Base-by-base conservation (phyloP, 2,329 filamentous ascomycete species). In the Cryphonectria japonica region DNA sequence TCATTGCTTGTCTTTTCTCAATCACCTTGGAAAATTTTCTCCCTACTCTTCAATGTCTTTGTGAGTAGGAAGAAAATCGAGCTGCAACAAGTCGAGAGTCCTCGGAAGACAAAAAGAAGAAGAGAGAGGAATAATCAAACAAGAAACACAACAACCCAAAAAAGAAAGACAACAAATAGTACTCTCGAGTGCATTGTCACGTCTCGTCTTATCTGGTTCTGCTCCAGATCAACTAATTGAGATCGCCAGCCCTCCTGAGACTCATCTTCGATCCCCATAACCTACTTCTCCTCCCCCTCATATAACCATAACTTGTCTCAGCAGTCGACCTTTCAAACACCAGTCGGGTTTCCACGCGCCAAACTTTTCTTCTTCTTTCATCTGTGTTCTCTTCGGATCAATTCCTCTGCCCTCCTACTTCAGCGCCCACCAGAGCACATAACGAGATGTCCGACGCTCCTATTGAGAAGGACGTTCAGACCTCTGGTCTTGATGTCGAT, bases 381-480 rank as follows among this genome's bases (percentile, higher is more conserved):
- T 19, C 34, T 16, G 14, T 37, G 5, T 26, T 16, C 54, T 8
- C n/a, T 16, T 19, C 37, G 26, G 39, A 13, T 39, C 37, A 39
- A 39, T 39, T 39, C 9, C 54, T 46, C 26, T 22, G 41, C 39
- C 11, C 13, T 7, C 26, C 54, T 6, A 26, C 46, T 29, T 34
- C n/a, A 5, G 29, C 13, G 8, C 29, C 13, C 26, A 59, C 22
- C 43, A 60, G 13, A n/a, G 14, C 22, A 61, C 52, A 66, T 34
- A 22, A 22, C 43, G 67, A 69, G 26, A 71, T 69, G 69, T 32
- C 72, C 34, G 69, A 71, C 64, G 37, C 57, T 41, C 34, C 43
- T 29, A 37, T 64, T 26, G 72, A 73, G 50, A 73, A 73, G 68
- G 72, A 73, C 29, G 41, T 66, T 22, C 68, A 60, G 26, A 61